Conservation (phyloP, 371 early-diverging fungal genomes). For the Mucor piriformis region DNA sequence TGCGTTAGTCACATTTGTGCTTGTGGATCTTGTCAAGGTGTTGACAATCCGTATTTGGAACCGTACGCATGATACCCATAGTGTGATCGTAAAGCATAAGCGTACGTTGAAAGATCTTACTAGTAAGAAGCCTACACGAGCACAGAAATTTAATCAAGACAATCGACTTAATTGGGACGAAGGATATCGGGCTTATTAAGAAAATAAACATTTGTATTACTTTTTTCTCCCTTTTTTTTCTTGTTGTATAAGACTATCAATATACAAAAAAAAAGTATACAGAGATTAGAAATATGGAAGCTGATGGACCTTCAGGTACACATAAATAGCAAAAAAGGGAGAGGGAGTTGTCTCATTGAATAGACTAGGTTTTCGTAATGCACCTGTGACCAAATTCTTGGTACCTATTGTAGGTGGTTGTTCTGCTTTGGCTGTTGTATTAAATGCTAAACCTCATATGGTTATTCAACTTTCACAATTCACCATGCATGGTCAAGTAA, state of each 20-base stretch:
- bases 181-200: conserved; percentile 1
- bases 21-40: conserved; percentile 85
- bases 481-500: conserved; percentile 59
- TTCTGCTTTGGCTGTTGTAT: conserved; percentile 54
- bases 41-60: conserved; percentile 74
- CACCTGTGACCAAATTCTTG: conserved; percentile 68
- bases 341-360: neutral
- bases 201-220: neutral
- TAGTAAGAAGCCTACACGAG: conserved; percentile 21
- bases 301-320: conserved; percentile 28
- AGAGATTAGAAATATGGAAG: conserved; percentile 16
- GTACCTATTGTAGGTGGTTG: conserved; percentile 61
- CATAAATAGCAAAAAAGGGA: neutral
- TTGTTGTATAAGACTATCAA: neutral
- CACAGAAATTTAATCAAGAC: conserved; percentile 33
- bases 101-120: conserved; percentile 1
- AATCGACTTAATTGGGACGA: conserved; percentile 12
- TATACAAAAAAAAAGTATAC: too few species aligned
- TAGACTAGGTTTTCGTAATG: conserved; percentile 64
- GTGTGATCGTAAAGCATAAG: conserved; percentile 4
- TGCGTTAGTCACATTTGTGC: conserved; percentile 69
- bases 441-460: conserved; percentile 49
- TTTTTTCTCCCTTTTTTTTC: neutral
- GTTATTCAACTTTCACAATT: conserved; percentile 55
- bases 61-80: neutral